Evolutionary conservation across 1,284 basidiomycete genomes (phyloP), one percentile per base, ranked within the genome.

Genomic region (Porogramme epimiltina): DNA sequence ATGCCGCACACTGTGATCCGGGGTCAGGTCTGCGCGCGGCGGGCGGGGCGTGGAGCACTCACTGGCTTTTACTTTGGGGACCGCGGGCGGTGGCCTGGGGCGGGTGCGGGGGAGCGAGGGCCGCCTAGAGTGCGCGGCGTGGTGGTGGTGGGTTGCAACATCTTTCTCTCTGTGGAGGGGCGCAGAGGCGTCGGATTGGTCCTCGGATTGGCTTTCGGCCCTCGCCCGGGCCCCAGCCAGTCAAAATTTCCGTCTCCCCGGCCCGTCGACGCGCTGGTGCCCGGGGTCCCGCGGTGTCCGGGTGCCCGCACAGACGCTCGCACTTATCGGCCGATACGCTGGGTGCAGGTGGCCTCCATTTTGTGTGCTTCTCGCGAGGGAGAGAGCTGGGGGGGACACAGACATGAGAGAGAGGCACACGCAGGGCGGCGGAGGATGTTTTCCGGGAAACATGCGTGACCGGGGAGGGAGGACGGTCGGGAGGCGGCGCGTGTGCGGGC

Each of bases 1-100:
- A 95, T 91, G 59, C 93, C 93, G 71, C 93, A 96, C 93, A 95
- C 87, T 64, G 55, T 9, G n/a, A 34, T 20, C 34, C 37, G 13
- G 39, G 33, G 49, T 60, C 34, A 54, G 54, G 37, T 13, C 20
- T 31, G n/a, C 42, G 23, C 22, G 10, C 9, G 34, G 8, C 9
- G 20, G 4, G 42, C 15, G 19, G 36, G 16, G 20, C 41, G 38
- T 15, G 13, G 42, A 20, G 38, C 37, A 42, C 51, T 38, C 15
- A 56, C 59, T 58, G 42, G 55, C 47, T 50, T 8, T 37, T 13
- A 16, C 34, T 13, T 38, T 38, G 25, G 31, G 31, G 18, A 25
- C 40, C 43, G 44, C 43, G 47, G 34, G 19, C 25, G 19, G 39
- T 20, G 25, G 49, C 47, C 49, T 49, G 28, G 25, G 50, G 34